phyloP scores from a whole-genome alignment of 2,329 filamentous ascomycete genomes.

The Aspergillus viridinutans region DNA sequence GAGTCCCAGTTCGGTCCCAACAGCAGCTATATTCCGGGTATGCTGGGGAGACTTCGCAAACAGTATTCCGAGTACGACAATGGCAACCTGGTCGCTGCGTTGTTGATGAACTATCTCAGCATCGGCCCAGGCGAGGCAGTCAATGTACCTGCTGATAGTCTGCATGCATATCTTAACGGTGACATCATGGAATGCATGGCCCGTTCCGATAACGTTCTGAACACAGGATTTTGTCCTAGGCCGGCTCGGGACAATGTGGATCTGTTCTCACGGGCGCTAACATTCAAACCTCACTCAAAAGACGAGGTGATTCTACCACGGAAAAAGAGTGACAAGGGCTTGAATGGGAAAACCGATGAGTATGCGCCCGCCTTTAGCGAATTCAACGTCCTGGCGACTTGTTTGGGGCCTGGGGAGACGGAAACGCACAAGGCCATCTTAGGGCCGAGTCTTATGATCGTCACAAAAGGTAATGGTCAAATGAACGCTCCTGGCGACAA shows the following conservation, averaged over 20 bases:
- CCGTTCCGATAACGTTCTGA: slow-evolving; percentile 68
- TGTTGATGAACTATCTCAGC: slow-evolving; percentile 70
- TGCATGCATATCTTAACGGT: slow-evolving; percentile 68
- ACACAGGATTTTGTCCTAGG: slow-evolving; percentile 67
- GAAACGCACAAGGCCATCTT: slow-evolving; percentile 54
- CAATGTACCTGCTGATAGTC: slow-evolving; percentile 68
- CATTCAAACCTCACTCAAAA: slow-evolving; percentile 58
- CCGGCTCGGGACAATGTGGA: slow-evolving; percentile 62
- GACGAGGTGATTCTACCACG: slow-evolving; percentile 55
- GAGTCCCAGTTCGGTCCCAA: slow-evolving; percentile 48
- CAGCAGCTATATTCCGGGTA: slow-evolving; percentile 55
- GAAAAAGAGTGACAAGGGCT: slow-evolving; percentile 48
- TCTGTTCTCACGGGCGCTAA: slow-evolving; percentile 59
- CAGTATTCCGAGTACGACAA: slow-evolving; percentile 64
- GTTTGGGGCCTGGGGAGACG: slow-evolving; percentile 53
- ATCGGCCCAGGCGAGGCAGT: slow-evolving; percentile 63
- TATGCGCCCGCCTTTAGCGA: slow-evolving; percentile 67
- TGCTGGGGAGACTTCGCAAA: slow-evolving; percentile 60
- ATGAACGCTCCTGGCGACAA: slow-evolving; percentile 52
- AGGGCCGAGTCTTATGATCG: slow-evolving; percentile 62
- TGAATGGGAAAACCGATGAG: slow-evolving; percentile 57
- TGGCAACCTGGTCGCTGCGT: slow-evolving; percentile 63
- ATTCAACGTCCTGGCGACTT: slow-evolving; percentile 63
- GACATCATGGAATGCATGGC: slow-evolving; percentile 80
- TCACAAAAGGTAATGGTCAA: slow-evolving; percentile 55